Base-by-base conservation (phyloP, 441 rosid genomes). In the Croton laevigatus region DNA sequence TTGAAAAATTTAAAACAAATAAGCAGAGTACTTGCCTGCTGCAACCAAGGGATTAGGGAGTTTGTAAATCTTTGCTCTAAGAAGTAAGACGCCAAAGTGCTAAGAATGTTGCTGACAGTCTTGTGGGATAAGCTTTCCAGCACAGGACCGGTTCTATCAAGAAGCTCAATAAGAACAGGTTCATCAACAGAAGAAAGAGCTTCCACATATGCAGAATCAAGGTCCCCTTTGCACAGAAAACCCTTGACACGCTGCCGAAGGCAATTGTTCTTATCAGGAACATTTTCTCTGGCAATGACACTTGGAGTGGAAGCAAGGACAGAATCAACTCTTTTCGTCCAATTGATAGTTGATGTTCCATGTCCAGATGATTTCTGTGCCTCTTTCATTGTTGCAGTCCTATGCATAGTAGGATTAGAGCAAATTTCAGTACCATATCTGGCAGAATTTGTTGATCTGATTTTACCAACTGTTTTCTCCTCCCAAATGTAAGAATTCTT, bases 111-210 rank as follows among this genome's bases (percentile, higher is more conserved):
- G 62, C 78, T 76, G 22, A 80, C 77, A 59, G 90, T 94, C 72
- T 86, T 80, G 45, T 83, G 71, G 40, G 97, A 91, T 73, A 94
- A 73, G 71, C 81, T 86, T 66, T 90, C 93, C 58, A 90, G 69
- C 63, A 89, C 90, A 9, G 96, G 98, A 76, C 96, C 97, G 14
- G 98, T 91, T 81, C 89, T 85, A 38, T 90, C 88, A 55, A 94
- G 83, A 78, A 94, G 94, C 84, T 91, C 94, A 36, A 91, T 65
- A 19, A 91, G 79, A 64, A 89, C 78, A 62, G 84, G 81, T 60
- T 94, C 97, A 73, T 90, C 81, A 54, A 86, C 82, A 45, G 84
- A 84, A 75, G 79, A 83, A 40, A 94, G 81, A 72, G 96, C 97
- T 84, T 90, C 88, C 34, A 77, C 65, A 80, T 91, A 91, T 59